Conservation (phyloP, 306 rosid genomes). For the Datisca glomerata region DNA sequence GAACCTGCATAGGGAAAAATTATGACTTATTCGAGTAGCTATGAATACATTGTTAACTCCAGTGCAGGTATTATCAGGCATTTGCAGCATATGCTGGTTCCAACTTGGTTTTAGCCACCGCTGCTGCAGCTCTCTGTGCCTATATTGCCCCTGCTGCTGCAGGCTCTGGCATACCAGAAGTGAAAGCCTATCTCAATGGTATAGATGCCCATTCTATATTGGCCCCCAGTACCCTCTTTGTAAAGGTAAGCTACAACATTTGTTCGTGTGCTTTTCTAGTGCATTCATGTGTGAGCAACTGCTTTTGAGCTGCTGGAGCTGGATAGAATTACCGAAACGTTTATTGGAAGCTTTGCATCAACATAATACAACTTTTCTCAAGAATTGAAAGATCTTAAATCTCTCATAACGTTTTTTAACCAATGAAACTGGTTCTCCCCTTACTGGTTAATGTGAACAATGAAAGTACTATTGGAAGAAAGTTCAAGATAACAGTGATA, state of each 20-base stretch:
- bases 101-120: slow-evolving; percentile 43
- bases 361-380: too few relatives aligned
- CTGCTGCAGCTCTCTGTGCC: slow-evolving; percentile 56
- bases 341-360: too few relatives aligned
- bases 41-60: slow-evolving; percentile 14
- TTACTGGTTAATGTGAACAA: too few relatives aligned
- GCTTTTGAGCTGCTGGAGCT: slow-evolving; percentile 1
- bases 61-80: slow-evolving; percentile 56
- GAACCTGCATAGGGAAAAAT: too few relatives aligned
- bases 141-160: slow-evolving; percentile 75
- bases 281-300: not conserved
- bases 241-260: slow-evolving; percentile 38
- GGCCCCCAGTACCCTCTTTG: slow-evolving; percentile 73
- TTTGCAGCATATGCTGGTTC: slow-evolving; percentile 34
- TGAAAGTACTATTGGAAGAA: too few relatives aligned
- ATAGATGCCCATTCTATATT: slow-evolving; percentile 57
- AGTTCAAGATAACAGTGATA: too few relatives aligned
- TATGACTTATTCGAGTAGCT: too few relatives aligned
- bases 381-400: too few relatives aligned
- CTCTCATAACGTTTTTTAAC: too few relatives aligned
- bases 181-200: slow-evolving; percentile 85
- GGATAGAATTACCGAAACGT: too few relatives aligned
- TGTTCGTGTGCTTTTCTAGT: not conserved
- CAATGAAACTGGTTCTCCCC: too few relatives aligned
- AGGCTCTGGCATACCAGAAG: slow-evolving; percentile 88